Evolutionary conservation across 2,329 filamentous ascomycete species (phyloP).

Genomic region (Verticillium zaregamsianum): DNA sequence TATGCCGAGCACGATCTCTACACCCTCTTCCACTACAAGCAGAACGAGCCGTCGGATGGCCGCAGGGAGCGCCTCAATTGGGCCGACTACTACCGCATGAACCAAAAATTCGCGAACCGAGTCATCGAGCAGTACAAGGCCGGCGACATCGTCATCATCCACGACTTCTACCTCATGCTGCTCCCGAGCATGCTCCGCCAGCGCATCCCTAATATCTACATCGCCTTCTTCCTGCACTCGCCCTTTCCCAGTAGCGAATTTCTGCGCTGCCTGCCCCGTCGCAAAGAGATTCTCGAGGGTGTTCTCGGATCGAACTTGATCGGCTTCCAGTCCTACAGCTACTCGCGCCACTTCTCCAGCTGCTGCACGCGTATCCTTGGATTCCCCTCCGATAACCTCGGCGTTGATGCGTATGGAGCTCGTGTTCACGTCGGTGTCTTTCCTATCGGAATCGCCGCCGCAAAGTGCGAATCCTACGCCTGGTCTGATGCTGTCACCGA

Average conservation of each 20-base stretch:
- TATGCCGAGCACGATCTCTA: constrained; percentile 92
- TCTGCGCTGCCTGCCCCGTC: constrained; percentile 78
- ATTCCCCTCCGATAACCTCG: constrained; percentile 81
- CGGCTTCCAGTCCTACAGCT: constrained; percentile 93
- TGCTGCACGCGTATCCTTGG: constrained; percentile 88
- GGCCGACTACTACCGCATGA: constrained; percentile 91
- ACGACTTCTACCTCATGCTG: constrained; percentile 91
- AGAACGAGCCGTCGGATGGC: constrained; percentile 84
- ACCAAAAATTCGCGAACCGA: constrained; percentile 84
- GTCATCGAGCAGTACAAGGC: constrained; percentile 88
- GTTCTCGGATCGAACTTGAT: constrained; percentile 89
- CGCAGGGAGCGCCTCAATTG: constrained; percentile 77
- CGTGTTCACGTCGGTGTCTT: constrained; percentile 91
- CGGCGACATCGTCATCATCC: constrained; percentile 86
- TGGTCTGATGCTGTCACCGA: constrained; percentile 68
- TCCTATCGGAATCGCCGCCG: constrained; percentile 91
- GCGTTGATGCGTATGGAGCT: constrained; percentile 83
- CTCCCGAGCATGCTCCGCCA: constrained; percentile 86
- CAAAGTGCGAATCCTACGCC: constrained; percentile 69
- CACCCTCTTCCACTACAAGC: constrained; percentile 93
- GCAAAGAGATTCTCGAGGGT: constrained; percentile 87
- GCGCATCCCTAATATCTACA: constrained; percentile 81
- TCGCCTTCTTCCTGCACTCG: constrained; percentile 90
- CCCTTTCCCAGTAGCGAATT: constrained; percentile 97
- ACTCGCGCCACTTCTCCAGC: constrained; percentile 89